Base-by-base conservation (phyloP, 768 basidiomycete genomes). In the Calocybe cyanea region DNA sequence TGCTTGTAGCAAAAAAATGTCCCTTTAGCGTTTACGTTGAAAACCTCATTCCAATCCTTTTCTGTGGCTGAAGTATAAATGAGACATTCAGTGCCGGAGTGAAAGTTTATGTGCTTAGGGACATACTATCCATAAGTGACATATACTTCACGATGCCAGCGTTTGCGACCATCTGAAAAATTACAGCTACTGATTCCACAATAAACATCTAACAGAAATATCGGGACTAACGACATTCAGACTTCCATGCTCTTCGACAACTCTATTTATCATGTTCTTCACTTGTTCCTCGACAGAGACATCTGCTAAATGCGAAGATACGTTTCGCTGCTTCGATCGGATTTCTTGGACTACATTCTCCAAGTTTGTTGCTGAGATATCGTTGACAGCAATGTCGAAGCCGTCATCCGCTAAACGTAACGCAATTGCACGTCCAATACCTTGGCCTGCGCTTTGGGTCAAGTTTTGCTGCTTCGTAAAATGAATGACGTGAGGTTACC, bases 21-120 rank as follows among this genome's bases (percentile, higher is more conserved):
- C n/a, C n/a, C 81, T 42, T 76, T 71, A 48, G 73, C 66, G 53
- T 85, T 85, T 52, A 83, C 64, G 3, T 68, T 64, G 49, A 75
- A 62, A 4, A 63, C 33, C 55, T 55, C 60, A 55, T 81, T 68
- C 68, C 64, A 73, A 0, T 68, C 60, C 6, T 69, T 61, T 1
- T 63, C 36, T 2, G 57, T 55, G 3, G 65, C 76, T 69, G 41
- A 4, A 25, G 18, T 14, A n/a, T n/a, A 4, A 23, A 3, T 11
- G 34, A 31, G n/a, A 10, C 7, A n/a, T n/a, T 21, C 28, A 2
- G 13, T 14, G 10, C 5, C 32, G n/a, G n/a, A n/a, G n/a, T n/a
- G n/a, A n/a, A n/a, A n/a, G n/a, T n/a, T n/a, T n/a, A n/a, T n/a
- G n/a, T n/a, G n/a, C n/a, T n/a, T n/a, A n/a, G n/a, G 35, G 8